Evolutionary conservation across 192 early-diverging fungal genomes (phyloP), one percentile per base, ranked within the genome.

Genomic region (Chytriomyces confervae): DNA sequence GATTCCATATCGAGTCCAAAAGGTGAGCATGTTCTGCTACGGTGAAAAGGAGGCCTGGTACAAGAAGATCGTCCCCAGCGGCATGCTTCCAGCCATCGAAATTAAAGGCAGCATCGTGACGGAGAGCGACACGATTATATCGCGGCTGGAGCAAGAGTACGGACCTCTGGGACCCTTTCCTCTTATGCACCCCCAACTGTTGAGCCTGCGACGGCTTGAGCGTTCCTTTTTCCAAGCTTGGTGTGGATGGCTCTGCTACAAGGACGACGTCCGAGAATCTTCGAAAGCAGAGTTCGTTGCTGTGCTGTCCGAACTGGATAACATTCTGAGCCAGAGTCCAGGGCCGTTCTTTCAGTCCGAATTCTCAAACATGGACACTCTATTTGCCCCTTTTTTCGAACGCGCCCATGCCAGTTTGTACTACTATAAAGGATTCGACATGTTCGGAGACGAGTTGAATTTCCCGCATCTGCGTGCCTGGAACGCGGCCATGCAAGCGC

Each of bases 11-110:
- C 53, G 53, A 11, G 53, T 57, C 29, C 62, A 29, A 18, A 64
- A 24, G 47, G 63, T 75, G 9, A 75, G 65, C 20, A 75, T 75
- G 73, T 75, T 75, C 62, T 75, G 73, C 47, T 75, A 75, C 63
- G 73, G 73, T n/a, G 48, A 75, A 27, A 75, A 75, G 27, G 73
- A 75, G 44, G 36, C 64, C 45, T 75, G 73, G 73, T 75, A 75
- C 73, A 75, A 75, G 61, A 23, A 29, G 45, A 23, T 75, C 9
- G 73, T 71, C 65, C 73, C 73, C 18, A 16, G 24, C 11, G 73
- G 73, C 7, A 75, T 75, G 73, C 73, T 75, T 47, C 73, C 73
- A 43, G 73, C 62, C 60, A 64, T 69, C 27, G 47, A 69, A 23
- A 11, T 75, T 47, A 63, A 75, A 64, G 61, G 44, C 72, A 64